Base-by-base conservation (phyloP, 1,284 basidiomycete genomes). In the Ganoderma multipileum region DNA sequence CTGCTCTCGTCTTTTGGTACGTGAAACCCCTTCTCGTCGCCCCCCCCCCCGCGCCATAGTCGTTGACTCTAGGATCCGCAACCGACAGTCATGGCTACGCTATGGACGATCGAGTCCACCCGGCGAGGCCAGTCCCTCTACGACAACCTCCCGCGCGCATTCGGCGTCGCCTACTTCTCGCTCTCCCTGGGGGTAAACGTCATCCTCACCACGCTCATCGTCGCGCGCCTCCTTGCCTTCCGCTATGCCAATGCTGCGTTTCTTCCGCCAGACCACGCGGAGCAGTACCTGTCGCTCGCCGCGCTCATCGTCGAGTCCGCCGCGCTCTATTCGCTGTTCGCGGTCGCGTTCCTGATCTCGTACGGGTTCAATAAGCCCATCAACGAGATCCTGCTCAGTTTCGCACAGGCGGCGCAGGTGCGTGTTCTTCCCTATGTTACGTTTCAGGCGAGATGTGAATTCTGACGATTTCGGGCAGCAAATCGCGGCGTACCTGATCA, bases 151-250 rank as follows among this genome's bases (percentile, higher is more conserved):
- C 82, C 83, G 1, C 68, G 81, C 61, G 79, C 80, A 2, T 81
- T 79, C 67, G 72, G 73, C 20, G 70, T 67, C 9, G 72, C 83
- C 4, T 85, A 83, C 72, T 84, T 81, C 63, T 74, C 80, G 16
- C 80, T 84, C 58, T 84, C 84, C 5, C 77, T 86, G 47, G 75
- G 80, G 28, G 76, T 81, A 52, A 85, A 85, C 76, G 81, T 85
- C 70, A 70, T 84, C 57, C 77, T 84, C 52, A 84, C 84, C 0
- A 66, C 82, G 16, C 78, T 84, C 41, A 85, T 86, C 70, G 76
- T 77, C 26, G 60, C 74, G 4, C 81, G 83, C 3, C 79, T 85
- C 5, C 63, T 81, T 39, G 54, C 79, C 36, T 82, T 80, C 65
- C 81, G 83, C n/a, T 76, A 78, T 55, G 64, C 61, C 39, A 63